A percentile compares a stretch with the other conserved stretches of the same genome.
These are phyloP conservation scores for Filobasidium floriforme DNA, from an alignment of 768 basidiomycete genomes.

Conservation along the genomic window DNA sequence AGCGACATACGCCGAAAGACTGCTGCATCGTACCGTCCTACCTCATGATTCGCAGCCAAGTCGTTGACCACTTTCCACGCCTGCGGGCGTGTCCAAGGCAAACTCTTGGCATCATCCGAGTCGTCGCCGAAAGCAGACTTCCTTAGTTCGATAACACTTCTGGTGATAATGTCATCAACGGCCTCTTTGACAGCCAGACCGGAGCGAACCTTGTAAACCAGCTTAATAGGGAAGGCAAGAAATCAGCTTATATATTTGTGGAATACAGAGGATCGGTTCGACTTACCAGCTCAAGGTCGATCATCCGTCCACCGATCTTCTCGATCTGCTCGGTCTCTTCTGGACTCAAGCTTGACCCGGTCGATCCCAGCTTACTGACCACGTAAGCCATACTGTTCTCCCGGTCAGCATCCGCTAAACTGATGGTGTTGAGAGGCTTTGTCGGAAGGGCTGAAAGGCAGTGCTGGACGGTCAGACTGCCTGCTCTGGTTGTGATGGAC, in stretches of 20 bases:
- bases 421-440: conserved; percentile 69
- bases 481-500: background rate
- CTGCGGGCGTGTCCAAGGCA: conserved; percentile 80
- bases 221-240: conserved; percentile 46
- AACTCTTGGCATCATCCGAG: conserved; percentile 69
- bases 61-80: conserved; percentile 74
- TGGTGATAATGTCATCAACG: conserved; percentile 77
- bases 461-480: background rate
- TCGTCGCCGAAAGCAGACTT: conserved; percentile 94
- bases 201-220: conserved; percentile 75
- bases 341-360: conserved; percentile 40
- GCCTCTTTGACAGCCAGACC: conserved; percentile 68
- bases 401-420: conserved; percentile 76
- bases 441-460: conserved; percentile 63
- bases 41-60: conserved; percentile 57
- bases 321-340: conserved; percentile 58
- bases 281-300: conserved; percentile 75
- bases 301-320: conserved; percentile 79
- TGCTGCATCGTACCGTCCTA: conserved; percentile 25
- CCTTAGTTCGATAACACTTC: conserved; percentile 71
- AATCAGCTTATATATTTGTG: background rate
- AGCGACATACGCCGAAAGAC: background rate
- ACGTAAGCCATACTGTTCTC: conserved; percentile 73
- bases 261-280: background rate
- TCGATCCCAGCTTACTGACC: conserved; percentile 62